Evolutionary conservation across 192 early-diverging fungal species (phyloP), one percentile per base, ranked within the genome.

Genomic region (Coemansia sp.): DNA sequence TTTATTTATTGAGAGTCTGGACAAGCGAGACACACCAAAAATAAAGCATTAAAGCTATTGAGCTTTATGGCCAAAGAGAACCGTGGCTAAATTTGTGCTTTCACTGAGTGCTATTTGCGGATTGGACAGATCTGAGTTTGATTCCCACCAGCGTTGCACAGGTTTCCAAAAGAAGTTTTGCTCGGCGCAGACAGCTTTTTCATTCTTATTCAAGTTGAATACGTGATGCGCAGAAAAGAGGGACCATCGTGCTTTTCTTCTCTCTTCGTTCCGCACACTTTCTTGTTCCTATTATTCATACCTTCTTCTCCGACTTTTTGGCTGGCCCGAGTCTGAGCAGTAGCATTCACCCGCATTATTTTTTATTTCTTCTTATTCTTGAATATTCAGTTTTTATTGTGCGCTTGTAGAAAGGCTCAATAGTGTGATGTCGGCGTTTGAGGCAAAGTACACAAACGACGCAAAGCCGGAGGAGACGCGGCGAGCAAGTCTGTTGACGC

Each of bases 401-500:
- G 31, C 7, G 31, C 31, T 48, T 48, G 15, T 48, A 48, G n/a
- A 48, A 48, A 18, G n/a, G 5, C 14, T 4, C 15, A 48, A 18
- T 8, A 18, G 17, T 5, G 46, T 6, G 52, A 54, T 54, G 52
- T 24, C 24, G 11, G 52, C 17, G 38, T 73, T 73, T 58, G 71
- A 73, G 42, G 65, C 60, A 17, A 67, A 67, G 26, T 64, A 68
- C 48, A 21, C 59, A 15, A 38, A 44, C 18, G 61, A 25, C 34
- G 36, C 51, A 12, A 28, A 23, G 42, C 44, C 49, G 0, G 59
- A 48, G 17, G 62, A 61, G 31, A 55, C 68, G 6, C 68, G 71
- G 36, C 67, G 68, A 11, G 77, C 77, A 26, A 74, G 71, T 52
- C 55, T 74, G 61, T 68, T 80, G 61, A 70, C 68, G 20, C 56